Evolutionary conservation across 2,329 filamentous ascomycete genomes (phyloP), one percentile per base, ranked within the genome.

Genomic region (Trichoderma sp.): DNA sequence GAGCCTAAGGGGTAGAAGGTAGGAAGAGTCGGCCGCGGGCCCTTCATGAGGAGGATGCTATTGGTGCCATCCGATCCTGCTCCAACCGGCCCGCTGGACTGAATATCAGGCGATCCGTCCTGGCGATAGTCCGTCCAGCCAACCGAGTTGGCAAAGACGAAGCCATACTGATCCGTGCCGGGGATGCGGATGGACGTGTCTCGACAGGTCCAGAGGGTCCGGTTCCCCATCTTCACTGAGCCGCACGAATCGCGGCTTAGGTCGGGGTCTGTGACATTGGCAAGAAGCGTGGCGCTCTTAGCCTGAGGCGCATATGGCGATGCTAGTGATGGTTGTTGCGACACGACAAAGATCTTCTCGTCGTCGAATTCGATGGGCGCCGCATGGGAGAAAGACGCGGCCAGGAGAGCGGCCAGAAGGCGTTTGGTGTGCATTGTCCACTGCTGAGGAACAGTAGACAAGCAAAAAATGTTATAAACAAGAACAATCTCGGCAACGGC

Each of bases 191-290:
- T 34, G 28, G 62, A 47, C 2, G 67, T 69, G 57, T 69, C 68
- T 43, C 68, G 67, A 44, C 67, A 68, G 10, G 66, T 68, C 68
- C 68, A 69, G n/a, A 69, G 55, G 6, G 60, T 63, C 24, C 68
- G 67, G 45, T 17, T 34, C 26, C 67, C 67, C 48, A 69, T 66
- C 26, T 65, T 68, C 9, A 57, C 60, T 6, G 68, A 68, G 41
- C 66, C 65, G 50, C 67, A 68, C 3, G 67, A 68, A 44, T 69
- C 68, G n/a, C 68, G 67, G 44, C 63, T 68, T 17, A 68, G 26
- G 14, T 30, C 44, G 30, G 67, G 67, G 30, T 69, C 63, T 4
- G 67, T 67, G 24, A 67, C 67, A 60, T 67, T 67, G 41, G 55
- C 65, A n/a, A 67, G 56, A n/a, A 65, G 10, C 19, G 47, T 57